Evolutionary conservation across 1,284 basidiomycete species (phyloP).

Genomic region (Apiotrichum porosum): DNA sequence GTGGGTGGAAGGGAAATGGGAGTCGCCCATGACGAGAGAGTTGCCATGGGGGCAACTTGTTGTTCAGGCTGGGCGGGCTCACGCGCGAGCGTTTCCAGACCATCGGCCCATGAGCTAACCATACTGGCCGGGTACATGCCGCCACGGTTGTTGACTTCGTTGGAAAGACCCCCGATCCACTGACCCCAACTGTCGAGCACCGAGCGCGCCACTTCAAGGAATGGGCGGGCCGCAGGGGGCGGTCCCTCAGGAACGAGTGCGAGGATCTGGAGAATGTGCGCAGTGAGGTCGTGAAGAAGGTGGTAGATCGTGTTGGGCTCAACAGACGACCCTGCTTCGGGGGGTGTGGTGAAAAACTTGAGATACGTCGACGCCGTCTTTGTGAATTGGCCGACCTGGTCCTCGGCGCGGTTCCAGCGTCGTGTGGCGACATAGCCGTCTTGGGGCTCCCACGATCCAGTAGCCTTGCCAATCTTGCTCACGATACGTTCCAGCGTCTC

Average conservation of each 20-base stretch:
- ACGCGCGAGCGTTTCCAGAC: conserved; percentile 23
- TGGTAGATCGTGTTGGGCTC: conserved; percentile 31
- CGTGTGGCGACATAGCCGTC: conserved; percentile 18
- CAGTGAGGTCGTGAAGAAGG: conserved; percentile 33
- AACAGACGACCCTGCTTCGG: background rate
- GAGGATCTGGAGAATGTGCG: conserved; percentile 26
- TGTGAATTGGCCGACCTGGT: conserved; percentile 26
- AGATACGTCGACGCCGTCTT: conserved; percentile 39
- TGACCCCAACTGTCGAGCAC: conserved; percentile 30
- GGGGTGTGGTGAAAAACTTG: conserved; percentile 28
- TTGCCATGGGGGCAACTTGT: background rate
- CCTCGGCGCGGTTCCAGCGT: conserved; percentile 31
- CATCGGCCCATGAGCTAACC: conserved; percentile 33
- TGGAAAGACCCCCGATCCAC: conserved; percentile 30
- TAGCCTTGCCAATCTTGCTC: conserved; percentile 18
- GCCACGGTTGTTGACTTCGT: conserved; percentile 39
- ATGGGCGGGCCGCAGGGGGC: conserved; percentile 13
- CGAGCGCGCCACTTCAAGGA: conserved; percentile 33
- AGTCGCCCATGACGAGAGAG: conserved; percentile 13
- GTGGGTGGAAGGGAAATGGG: conserved; percentile 4
- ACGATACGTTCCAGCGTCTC: conserved; percentile 28
- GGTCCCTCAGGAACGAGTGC: conserved; percentile 26
- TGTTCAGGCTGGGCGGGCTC: background rate
- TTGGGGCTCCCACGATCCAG: conserved; percentile 17
- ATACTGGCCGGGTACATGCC: conserved; percentile 40